Evolutionary conservation across 75 land plant genomes (phyloP), one percentile per base, ranked within the genome.

Genomic region (Azolla pinnata): DNA sequence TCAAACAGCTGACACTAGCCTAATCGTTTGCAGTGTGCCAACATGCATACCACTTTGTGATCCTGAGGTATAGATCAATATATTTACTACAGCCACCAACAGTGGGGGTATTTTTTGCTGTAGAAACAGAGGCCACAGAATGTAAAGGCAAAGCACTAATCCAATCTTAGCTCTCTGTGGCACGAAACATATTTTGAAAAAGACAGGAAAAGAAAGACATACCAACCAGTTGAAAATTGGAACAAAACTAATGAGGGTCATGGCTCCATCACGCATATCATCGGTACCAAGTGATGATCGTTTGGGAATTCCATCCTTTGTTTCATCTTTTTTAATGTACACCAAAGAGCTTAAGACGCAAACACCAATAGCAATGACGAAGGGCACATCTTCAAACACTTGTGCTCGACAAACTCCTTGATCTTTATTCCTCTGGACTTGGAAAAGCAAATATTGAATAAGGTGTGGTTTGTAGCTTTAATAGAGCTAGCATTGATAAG

Each of bases 161-260:
- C 10, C 40, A 5, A 35, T 35, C 5, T 12, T 35, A 35, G n/a
- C n/a, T n/a, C 40, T 47, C 4, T 47, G 4, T 9, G 3, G 50
- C 20, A 47, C 50, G 19, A 3, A 47, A 47, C 50, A 47, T 12
- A 20, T 20, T 12, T n/a, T n/a, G n/a, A 47, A 16, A 47, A 47
- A 47, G 50, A 20, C 50, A 47, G 10, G 18, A 9, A 7, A 16
- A 47, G 50, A 1, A 52, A 52, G 2, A 12, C 69, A 57, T 57
- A 91, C 97, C 88, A 88, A 75, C 97, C 97, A 91, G 66, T 91
- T 83, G 76, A 91, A 91, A 68, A 80, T 76, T 54, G 97, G 97
- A 28, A 91, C 80, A 64, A 88, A 84, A 71, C 89, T 76, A 29
- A 91, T 82, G 55, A 91, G 69, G 4, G 74, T 82, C 95, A 91